Percentiles rank a stretch among this genome's conserved stretches.
These are phyloP conservation scores for Hanseniaspora pseudoguilliermondii DNA, from an alignment of 805 yeast genomes.

Conservation along the genomic window DNA sequence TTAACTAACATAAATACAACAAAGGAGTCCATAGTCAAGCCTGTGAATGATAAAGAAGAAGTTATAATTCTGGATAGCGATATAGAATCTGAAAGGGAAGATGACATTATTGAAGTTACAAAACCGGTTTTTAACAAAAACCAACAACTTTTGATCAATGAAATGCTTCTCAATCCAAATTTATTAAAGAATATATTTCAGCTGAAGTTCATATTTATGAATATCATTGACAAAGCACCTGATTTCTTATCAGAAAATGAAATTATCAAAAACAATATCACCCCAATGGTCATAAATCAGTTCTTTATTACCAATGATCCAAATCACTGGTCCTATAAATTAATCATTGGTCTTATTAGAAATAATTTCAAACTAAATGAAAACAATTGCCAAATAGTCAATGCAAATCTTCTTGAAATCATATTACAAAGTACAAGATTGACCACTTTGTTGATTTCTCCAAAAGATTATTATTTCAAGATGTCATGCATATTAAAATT, in stretches of 20 bases:
- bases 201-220: neutral
- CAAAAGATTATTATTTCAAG: slow-evolving; percentile 21
- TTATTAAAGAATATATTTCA: neutral
- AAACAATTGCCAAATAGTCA: neutral
- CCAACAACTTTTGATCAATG: neutral
- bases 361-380: neutral
- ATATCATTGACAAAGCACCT: neutral
- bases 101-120: neutral
- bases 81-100: slow-evolving; percentile 18
- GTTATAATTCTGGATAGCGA: slow-evolving; percentile 20
- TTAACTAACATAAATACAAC: neutral
- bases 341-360: neutral
- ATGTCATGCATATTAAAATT: slow-evolving; percentile 23
- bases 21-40: neutral
- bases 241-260: neutral
- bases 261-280: neutral
- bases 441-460: neutral
- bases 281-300: neutral
- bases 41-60: slow-evolving; percentile 17
- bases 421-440: neutral
- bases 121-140: neutral
- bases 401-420: neutral
- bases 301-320: neutral
- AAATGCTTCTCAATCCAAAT: slow-evolving; percentile 6
- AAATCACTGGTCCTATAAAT: neutral